Evolutionary conservation across 176 grass and related monocot species (phyloP).

Genomic region (Melocanna baccifera): DNA sequence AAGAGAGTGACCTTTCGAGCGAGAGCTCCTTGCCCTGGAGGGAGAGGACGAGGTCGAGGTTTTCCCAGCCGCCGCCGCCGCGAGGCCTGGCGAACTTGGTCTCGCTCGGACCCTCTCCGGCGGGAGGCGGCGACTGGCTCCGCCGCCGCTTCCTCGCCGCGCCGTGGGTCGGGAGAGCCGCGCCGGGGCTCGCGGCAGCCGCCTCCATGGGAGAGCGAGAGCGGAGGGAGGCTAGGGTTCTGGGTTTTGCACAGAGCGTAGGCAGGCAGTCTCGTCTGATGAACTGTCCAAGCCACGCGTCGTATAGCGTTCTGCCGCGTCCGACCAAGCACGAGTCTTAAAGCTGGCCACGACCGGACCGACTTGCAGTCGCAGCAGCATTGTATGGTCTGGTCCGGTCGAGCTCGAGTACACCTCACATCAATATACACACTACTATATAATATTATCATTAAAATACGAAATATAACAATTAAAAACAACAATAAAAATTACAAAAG

Average conservation of each 20-base stretch:
- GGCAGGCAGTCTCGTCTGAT: not conserved
- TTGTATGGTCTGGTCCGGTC: too few species aligned
- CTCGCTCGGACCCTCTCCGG: not conserved
- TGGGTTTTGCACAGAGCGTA: slow-evolving; percentile 34
- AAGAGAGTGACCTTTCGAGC: slow-evolving; percentile 52
- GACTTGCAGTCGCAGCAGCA: too few species aligned
- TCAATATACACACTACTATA: too few species aligned
- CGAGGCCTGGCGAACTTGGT: not conserved
- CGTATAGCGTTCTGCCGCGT: not conserved
- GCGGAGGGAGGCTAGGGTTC: slow-evolving; percentile 41
- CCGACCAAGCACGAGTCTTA: too few species aligned
- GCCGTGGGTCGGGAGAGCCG: not conserved
- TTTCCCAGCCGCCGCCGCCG: slow-evolving; percentile 40
- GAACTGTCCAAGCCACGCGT: not conserved
- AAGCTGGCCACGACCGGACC: too few species aligned
- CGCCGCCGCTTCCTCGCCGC: slow-evolving; percentile 35
- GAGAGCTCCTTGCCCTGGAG: slow-evolving; percentile 74
- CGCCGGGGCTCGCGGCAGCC: slow-evolving; percentile 9
- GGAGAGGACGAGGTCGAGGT: slow-evolving; percentile 74
- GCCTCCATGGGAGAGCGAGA: slow-evolving; percentile 22
- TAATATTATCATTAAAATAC: too few species aligned
- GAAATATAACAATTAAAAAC: too few species aligned
- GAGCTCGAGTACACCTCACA: too few species aligned
- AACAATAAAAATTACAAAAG: too few species aligned
- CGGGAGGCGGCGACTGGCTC: slow-evolving; percentile 15